Base-by-base conservation (phyloP, 140 eudicot species). In the Flaveria floridana region DNA sequence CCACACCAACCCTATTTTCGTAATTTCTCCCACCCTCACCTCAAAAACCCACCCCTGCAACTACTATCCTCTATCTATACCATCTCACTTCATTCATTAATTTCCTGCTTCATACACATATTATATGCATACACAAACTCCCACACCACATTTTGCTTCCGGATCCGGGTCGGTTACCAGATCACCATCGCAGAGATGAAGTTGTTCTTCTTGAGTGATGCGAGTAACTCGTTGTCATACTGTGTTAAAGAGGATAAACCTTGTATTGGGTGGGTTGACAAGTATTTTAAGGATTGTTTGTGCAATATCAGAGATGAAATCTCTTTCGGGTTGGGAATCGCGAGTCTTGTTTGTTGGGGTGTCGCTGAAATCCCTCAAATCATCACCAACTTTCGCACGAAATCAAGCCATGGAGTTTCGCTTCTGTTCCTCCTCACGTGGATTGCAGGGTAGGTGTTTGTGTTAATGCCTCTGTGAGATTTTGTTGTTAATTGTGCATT, bases 291-390 rank as follows among this genome's bases (percentile, higher is more conserved):
- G 2, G 99, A 94, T 56, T 94, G 99, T 62, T 75, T 94, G 8
- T 94, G 99, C 76, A 86, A 87, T 75, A 42, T 79, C 6, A 76
- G 52, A 15, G 99, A 94, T 61, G 88, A 90, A 47, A 2, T 94
- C 16, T 94, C 99, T 0, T 94, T 94, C 44, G 96, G 84, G 0
- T 88, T 84, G 44, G 99, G 99, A 6, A 70, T 94, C 0, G 68
- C 75, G 0, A 94, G 99, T 66, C 87, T 94, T 34, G 68, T 90
- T 42, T 86, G 91, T 55, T 90, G 99, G 99, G 99, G 88, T 26
- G 87, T 94, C 12, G 99, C 99, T 41, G 99, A 94, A 82, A 86
- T 94, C 96, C 99, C 99, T 12, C 99, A 94, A 79, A 94, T 94
- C 64, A 63, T 94, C 83, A 88, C 97, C 84, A 94, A 94, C 83